phyloP scores from a whole-genome alignment of 1,284 basidiomycete genomes.

The Naganishia sp. region DNA sequence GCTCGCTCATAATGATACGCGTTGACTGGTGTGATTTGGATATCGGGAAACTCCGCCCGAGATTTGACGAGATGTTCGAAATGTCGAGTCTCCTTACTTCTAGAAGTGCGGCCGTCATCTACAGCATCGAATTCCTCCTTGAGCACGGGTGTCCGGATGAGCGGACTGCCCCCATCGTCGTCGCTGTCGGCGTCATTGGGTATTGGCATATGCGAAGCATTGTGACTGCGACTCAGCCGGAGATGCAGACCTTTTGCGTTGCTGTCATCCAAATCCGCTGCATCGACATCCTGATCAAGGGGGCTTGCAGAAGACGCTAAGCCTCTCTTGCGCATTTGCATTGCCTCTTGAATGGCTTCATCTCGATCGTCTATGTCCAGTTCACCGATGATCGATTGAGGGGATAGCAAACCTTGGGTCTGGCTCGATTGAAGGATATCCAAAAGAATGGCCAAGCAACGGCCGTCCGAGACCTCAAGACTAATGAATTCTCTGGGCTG shows the following conservation, averaged over 20 bases:
- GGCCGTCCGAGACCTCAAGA: conserved; percentile 14
- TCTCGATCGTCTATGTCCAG: conserved; percentile 22
- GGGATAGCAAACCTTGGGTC: conserved; percentile 16
- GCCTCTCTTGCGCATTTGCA: background rate
- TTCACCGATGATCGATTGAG: conserved; percentile 19
- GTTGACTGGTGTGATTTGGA: conserved; percentile 23
- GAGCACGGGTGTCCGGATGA: conserved; percentile 7
- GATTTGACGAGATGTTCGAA: conserved; percentile 20
- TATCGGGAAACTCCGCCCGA: conserved; percentile 21
- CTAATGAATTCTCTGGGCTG: background rate
- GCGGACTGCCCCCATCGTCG: background rate
- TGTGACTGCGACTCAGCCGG: conserved; percentile 9
- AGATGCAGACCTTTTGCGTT: conserved; percentile 4
- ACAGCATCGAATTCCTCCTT: background rate
- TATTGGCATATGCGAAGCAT: conserved; percentile 3
- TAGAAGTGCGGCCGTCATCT: conserved; percentile 11
- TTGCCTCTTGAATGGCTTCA: conserved; percentile 21
- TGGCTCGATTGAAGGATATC: conserved; percentile 17
- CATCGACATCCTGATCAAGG: background rate
- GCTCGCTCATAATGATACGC: conserved; percentile 23
- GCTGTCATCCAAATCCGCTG: background rate
- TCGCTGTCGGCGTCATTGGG: conserved; percentile 2
- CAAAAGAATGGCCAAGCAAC: conserved; percentile 13
- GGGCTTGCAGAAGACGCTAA: background rate
- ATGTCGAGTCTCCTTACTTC: conserved; percentile 16